A percentile compares a stretch with the other conserved stretches of the same genome.
Conservation (phyloP, 176 grass and related monocot species). For the Ensete ventricosum region DNA sequence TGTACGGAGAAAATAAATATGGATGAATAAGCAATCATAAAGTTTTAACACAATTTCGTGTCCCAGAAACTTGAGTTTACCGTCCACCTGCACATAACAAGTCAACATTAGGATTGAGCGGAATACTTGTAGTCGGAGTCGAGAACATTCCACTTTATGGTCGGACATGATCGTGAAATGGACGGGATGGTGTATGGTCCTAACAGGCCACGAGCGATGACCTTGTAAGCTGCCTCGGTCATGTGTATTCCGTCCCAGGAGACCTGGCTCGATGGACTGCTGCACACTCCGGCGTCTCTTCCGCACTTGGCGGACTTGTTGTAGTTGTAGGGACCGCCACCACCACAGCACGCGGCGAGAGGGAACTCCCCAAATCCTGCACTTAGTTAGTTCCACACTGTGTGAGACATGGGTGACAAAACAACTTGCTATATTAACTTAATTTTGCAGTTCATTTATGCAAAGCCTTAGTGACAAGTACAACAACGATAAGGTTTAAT, state of each 20-base stretch:
- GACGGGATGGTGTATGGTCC: background rate
- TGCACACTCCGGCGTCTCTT: background rate
- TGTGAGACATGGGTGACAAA: background rate
- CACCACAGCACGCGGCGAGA: conserved; percentile 57
- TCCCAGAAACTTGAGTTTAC: no score
- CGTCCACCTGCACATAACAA: no score
- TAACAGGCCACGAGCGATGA: background rate
- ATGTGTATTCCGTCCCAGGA: conserved; percentile 6
- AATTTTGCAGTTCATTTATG: no score
- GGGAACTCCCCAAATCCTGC: conserved; percentile 47
- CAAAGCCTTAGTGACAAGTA: no score
- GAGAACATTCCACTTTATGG: no score
- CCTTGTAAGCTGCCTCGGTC: background rate
- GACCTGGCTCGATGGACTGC: background rate
- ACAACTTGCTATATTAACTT: no score
- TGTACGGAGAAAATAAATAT: no score
- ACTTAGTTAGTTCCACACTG: background rate
- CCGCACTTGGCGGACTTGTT: background rate
- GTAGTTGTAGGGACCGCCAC: conserved; percentile 33
- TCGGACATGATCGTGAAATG: background rate
- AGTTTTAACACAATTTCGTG: no score
- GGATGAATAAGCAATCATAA: no score
- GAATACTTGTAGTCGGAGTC: no score
- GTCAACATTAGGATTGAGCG: no score
- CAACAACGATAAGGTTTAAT: no score